Base-by-base conservation (phyloP, 2,329 filamentous ascomycete genomes). In the Ophiostoma populinum region DNA sequence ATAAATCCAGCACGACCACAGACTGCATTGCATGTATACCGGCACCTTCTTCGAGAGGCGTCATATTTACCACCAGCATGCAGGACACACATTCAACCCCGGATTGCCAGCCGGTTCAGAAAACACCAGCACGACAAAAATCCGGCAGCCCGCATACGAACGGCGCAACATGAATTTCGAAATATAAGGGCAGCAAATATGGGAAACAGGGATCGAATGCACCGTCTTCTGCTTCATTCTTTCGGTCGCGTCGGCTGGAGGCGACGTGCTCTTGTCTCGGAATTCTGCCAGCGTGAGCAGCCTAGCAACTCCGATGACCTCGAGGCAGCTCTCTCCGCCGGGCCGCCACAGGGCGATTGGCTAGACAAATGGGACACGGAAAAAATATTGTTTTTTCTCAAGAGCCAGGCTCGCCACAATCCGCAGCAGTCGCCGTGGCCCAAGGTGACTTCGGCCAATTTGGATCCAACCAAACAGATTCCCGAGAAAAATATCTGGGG, bases 1-100 rank as follows among this genome's bases (percentile, higher is more conserved):
- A 17, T 15, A 18, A 17, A 13, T 15, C 24, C 37, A 8, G 27
- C 36, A 7, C 19, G 31, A 16, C 31, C 55, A 9, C 42, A 36
- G 8, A 47, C 44, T 1, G 42, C 56, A 4, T 45, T 62, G 11
- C 61, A 65, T 44, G 51, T 71, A 31, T 76, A 72, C 49, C 63
- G 72, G 37, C 61, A 68, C 39, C 54, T 76, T 16, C 64, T 76
- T 24, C 68, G 72, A 40, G 69, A 75, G 54, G 56, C 61, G 25
- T 63, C 65, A 19, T 77, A 77, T 47, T 62, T 76, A 3, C 69
- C 70, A 2, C 57, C 57, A 3, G 51, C 62, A 25, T 65, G 65
- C 39, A 61, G 60, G 25, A 49, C 53, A 3, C 61, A 55, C 36
- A 52, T 67, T 35, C 47, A 54, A 30, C 44, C 52, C 6, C 55